Conservation (phyloP, 1,284 basidiomycete genomes). For the Bjerkandera adusta region DNA sequence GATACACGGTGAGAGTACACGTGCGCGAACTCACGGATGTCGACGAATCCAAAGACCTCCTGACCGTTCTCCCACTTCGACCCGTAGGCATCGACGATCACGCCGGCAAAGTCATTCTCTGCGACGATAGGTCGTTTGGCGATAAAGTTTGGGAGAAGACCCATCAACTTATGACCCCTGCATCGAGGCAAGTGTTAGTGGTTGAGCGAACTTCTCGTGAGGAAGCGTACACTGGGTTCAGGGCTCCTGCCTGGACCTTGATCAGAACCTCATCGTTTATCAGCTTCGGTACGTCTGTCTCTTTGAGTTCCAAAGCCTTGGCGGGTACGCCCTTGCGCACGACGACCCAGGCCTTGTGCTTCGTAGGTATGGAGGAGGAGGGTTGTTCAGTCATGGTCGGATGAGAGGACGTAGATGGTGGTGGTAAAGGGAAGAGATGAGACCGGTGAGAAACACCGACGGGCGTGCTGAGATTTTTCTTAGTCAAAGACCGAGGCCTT, state of each 20-base stretch:
- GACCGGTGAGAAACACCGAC: no score
- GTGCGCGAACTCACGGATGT: slow-evolving; percentile 30
- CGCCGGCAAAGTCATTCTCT: slow-evolving; percentile 63
- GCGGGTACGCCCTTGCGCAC: slow-evolving; percentile 36
- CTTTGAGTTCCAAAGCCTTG: slow-evolving; percentile 42
- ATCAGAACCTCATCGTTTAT: slow-evolving; percentile 52
- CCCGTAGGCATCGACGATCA: slow-evolving; percentile 51
- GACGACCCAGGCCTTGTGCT: slow-evolving; percentile 35
- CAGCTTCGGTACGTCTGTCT: slow-evolving; percentile 46
- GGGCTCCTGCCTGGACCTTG: slow-evolving; percentile 58
- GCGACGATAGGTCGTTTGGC: slow-evolving; percentile 48
- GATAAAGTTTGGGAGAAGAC: slow-evolving; percentile 46
- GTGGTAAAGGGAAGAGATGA: no score
- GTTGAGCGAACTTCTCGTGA: slow-evolving; percentile 18
- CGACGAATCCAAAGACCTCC: slow-evolving; percentile 54
- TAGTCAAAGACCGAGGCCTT: no score
- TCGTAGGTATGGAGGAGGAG: slow-evolving; percentile 8
- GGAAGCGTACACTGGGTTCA: slow-evolving; percentile 70
- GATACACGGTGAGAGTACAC: background rate
- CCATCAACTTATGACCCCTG: slow-evolving; percentile 59
- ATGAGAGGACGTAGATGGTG: background rate
- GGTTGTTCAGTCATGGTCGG: slow-evolving; percentile 3
- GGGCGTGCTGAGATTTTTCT: no score
- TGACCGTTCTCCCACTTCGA: slow-evolving; percentile 54
- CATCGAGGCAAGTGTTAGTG: slow-evolving; percentile 1